phyloP scores from a whole-genome alignment of 805 yeast species.

The Ogataea chonburiensis region DNA sequence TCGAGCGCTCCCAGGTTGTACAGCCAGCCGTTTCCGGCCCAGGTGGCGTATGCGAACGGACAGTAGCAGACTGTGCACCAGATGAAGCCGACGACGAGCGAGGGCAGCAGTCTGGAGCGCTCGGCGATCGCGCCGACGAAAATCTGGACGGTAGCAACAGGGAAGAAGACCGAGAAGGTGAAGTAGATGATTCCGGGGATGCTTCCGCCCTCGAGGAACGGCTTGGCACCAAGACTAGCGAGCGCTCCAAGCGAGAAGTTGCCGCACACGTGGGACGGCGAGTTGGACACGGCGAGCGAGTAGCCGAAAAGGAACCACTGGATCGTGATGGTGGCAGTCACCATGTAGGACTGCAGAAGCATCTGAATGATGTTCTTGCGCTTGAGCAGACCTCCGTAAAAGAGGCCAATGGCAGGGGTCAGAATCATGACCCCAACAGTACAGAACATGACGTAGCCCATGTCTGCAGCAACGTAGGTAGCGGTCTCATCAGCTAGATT shows the following conservation, averaged over 20 bases:
- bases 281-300: constrained; percentile 41
- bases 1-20: constrained; percentile 43
- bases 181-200: constrained; percentile 48
- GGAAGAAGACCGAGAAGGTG: constrained; percentile 44
- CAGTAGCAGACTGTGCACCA: constrained; percentile 46
- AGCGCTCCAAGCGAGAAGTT: constrained; percentile 42
- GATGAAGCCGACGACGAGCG: constrained; percentile 39
- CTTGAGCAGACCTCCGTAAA: constrained; percentile 43
- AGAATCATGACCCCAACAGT: constrained; percentile 48
- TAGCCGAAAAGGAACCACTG: constrained; percentile 48
- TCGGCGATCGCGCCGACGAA: constrained; percentile 47
- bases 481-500: constrained; percentile 38
- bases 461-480: constrained; percentile 40
- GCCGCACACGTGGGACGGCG: constrained; percentile 35
- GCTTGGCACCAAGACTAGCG: constrained; percentile 38
- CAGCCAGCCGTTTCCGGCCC: constrained; percentile 47
- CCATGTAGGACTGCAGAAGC: constrained; percentile 44
- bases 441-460: constrained; percentile 49
- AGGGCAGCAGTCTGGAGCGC: constrained; percentile 42
- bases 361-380: constrained; percentile 45
- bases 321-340: constrained; percentile 37
- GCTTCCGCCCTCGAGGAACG: constrained; percentile 43
- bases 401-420: constrained; percentile 46
- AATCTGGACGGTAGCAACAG: constrained; percentile 50
- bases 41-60: constrained; percentile 47